Evolutionary conservation across 2,329 filamentous ascomycete genomes (phyloP).

Genomic region (Alternaria angustiovoidea): DNA sequence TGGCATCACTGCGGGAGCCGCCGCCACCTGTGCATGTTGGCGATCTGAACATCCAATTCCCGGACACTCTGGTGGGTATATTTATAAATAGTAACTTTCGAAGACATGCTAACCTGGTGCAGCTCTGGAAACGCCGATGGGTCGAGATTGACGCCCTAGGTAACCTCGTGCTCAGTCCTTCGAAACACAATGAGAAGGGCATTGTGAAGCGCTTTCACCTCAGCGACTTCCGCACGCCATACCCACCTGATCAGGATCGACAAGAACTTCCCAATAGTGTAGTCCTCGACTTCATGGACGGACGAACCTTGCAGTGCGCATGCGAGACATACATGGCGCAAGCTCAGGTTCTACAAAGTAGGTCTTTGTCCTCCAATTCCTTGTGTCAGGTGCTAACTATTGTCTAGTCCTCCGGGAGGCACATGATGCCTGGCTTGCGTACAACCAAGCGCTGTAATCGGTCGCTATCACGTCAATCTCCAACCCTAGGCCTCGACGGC

Average conservation of each 20-base stretch:
- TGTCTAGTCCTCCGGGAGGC: constrained; percentile 46
- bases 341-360: constrained; percentile 48
- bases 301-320: constrained; percentile 69
- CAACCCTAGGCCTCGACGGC: neutral
- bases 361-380: constrained; percentile 7
- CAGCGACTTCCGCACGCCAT: constrained; percentile 80
- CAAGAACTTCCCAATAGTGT: constrained; percentile 92
- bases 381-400: constrained; percentile 21
- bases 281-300: constrained; percentile 68
- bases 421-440: constrained; percentile 49
- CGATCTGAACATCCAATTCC: constrained; percentile 96
- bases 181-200: constrained; percentile 69
- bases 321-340: constrained; percentile 48
- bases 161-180: constrained; percentile 79
- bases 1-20: constrained; percentile 50
- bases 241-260: constrained; percentile 85
- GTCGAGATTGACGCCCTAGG: constrained; percentile 86
- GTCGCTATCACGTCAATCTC: neutral
- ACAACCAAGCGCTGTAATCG: constrained; percentile 34
- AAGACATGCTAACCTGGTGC: constrained; percentile 11
- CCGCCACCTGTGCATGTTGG: constrained; percentile 74
- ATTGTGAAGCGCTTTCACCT: constrained; percentile 84
- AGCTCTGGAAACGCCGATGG: constrained; percentile 92
- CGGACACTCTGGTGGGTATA: constrained; percentile 75
- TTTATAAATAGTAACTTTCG: too few species aligned